Percentiles rank a stretch among this genome's conserved stretches.
phyloP scores from a whole-genome alignment of 2,329 filamentous ascomycete species.

The Chaetomiaceae sp. region DNA sequence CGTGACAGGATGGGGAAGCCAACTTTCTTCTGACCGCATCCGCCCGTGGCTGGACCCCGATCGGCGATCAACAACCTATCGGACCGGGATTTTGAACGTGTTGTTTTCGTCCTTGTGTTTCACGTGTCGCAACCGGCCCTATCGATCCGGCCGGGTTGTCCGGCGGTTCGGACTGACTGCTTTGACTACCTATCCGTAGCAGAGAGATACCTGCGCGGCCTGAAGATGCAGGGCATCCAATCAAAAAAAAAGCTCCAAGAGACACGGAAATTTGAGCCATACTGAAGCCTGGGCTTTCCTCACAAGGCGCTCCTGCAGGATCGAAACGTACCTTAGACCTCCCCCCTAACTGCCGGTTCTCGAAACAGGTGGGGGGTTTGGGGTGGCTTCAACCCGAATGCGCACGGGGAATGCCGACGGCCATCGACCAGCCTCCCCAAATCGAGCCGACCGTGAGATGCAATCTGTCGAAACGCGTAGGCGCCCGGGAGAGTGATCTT shows the following conservation, averaged over 20 bases:
- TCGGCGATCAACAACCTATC: constrained; percentile 2
- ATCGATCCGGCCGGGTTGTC: not conserved
- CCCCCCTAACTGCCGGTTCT: too few species aligned
- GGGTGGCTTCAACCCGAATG: too few species aligned
- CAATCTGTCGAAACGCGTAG: too few species aligned
- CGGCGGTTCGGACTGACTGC: too few species aligned
- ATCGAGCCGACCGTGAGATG: too few species aligned
- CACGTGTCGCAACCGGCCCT: constrained; percentile 5
- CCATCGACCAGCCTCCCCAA: too few species aligned
- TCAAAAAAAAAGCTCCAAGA: not conserved
- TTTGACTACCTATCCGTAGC: not conserved
- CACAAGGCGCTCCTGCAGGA: too few species aligned
- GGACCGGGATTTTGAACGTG: not conserved
- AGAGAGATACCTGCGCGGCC: not conserved
- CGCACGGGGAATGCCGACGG: too few species aligned
- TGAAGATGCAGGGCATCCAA: not conserved
- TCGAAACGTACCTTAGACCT: too few species aligned
- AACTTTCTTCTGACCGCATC: not conserved
- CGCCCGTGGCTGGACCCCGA: not conserved
- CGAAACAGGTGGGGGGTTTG: too few species aligned
- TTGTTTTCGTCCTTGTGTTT: constrained; percentile 5
- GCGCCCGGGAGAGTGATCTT: too few species aligned
- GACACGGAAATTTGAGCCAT: not conserved
- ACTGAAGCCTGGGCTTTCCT: too few species aligned
- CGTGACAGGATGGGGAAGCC: not conserved